phyloP scores from a whole-genome alignment of 352 stramenopile species.

The Thalassiosira livingstoniorum region DNA sequence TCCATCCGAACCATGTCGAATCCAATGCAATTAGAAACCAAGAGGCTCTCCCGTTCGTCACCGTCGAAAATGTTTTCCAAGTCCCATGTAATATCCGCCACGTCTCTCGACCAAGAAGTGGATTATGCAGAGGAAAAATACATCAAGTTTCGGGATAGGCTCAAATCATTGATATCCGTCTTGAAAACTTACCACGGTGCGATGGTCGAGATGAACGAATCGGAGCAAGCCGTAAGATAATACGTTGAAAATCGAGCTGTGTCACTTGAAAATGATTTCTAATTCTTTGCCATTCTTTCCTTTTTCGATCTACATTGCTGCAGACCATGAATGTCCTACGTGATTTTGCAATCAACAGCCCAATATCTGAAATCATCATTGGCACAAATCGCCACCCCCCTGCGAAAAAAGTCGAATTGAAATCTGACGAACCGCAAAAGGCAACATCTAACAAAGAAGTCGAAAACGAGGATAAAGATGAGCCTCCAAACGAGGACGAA shows the following conservation, averaged over 20 bases:
- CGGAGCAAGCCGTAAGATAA: too few relatives aligned
- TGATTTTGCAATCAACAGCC: slow-evolving; percentile 9
- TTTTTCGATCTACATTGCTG: too few relatives aligned
- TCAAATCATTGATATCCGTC: background rate
- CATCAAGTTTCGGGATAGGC: slow-evolving; percentile 1
- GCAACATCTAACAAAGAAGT: too few relatives aligned
- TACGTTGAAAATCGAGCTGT: too few relatives aligned
- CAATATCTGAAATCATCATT: slow-evolving; percentile 11
- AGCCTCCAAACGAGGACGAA: too few relatives aligned
- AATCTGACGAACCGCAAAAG: too few relatives aligned
- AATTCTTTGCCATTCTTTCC: too few relatives aligned
- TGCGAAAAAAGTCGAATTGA: background rate
- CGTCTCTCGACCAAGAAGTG: slow-evolving; percentile 3
- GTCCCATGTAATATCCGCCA: background rate
- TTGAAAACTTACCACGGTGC: background rate
- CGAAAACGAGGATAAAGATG: too few relatives aligned
- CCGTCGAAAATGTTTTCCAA: slow-evolving; percentile 8
- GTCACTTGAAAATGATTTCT: too few relatives aligned
- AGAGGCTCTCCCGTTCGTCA: too few relatives aligned
- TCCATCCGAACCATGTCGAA: background rate
- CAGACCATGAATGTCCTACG: slow-evolving; percentile 3
- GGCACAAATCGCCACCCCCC: background rate
- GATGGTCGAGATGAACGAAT: slow-evolving; percentile 8
- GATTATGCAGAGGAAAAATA: background rate
- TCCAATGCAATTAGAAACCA: too few relatives aligned